These are phyloP conservation scores for Curvularia eragrostidis DNA, from an alignment of 2,329 filamentous ascomycete species.

Conservation along the genomic window DNA sequence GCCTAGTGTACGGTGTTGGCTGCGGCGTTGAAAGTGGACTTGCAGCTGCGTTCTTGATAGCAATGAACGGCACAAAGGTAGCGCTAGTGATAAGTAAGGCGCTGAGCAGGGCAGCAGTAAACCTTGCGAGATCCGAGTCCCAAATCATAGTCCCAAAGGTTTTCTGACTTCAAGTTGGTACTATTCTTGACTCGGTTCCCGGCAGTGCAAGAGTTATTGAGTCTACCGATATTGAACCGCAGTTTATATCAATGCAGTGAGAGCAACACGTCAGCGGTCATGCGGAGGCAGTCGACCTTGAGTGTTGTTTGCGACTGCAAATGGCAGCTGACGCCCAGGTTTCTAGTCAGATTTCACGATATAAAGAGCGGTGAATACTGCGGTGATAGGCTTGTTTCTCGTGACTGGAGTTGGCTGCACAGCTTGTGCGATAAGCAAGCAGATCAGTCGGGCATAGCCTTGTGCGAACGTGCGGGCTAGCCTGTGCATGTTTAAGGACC, in stretches of 20 bases:
- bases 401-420: conserved; percentile 1
- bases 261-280: conserved; percentile 8
- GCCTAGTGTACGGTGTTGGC: not conserved
- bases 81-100: conserved; percentile 21
- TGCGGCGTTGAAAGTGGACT: conserved; percentile 1
- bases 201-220: not conserved
- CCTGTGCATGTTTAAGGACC: not conserved
- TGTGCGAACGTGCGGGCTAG: not conserved
- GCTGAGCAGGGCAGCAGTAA: conserved; percentile 17
- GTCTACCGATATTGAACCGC: too few relatives aligned
- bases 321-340: not conserved
- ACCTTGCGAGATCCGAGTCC: conserved; percentile 7
- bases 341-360: not conserved
- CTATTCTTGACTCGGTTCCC: not conserved
- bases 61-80: conserved; percentile 22
- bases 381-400: not conserved
- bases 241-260: conserved; percentile 1
- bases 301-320: conserved; percentile 5
- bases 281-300: not conserved
- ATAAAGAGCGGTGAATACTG: not conserved
- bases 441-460: not conserved
- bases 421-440: conserved; percentile 1
- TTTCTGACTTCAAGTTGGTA: not conserved
- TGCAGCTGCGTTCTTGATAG: conserved; percentile 11
- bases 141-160: not conserved